A percentile compares a stretch with the other conserved stretches of the same genome.
phyloP scores from a whole-genome alignment of 78 protist species.

The Protostelium mycophagum region DNA sequence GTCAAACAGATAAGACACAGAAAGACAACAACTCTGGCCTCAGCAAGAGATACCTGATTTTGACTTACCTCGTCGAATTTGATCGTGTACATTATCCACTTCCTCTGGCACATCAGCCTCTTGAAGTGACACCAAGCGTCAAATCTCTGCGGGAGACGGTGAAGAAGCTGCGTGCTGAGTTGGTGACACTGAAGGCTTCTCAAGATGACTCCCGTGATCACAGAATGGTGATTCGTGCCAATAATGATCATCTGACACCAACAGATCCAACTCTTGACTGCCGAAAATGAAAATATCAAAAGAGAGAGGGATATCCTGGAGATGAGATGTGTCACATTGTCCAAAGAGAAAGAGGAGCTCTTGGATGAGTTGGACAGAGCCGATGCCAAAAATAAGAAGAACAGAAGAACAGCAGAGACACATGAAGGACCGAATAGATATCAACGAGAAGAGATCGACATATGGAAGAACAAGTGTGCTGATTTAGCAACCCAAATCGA shows the following conservation, averaged over 20 bases:
- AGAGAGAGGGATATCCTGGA: neutral
- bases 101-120: slow-evolving; percentile 5
- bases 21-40: neutral
- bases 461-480: neutral
- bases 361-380: neutral
- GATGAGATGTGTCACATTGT: neutral
- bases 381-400: neutral
- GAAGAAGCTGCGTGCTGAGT: slow-evolving; percentile 13
- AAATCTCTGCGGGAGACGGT: neutral
- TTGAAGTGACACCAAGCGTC: neutral
- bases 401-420: neutral
- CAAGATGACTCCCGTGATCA: neutral
- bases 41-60: slow-evolving; percentile 37
- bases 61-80: slow-evolving; percentile 14
- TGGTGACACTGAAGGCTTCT: neutral
- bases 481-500: neutral
- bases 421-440: too few species aligned
- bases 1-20: neutral
- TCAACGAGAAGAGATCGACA: neutral
- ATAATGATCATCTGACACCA: neutral
- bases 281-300: neutral
- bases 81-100: slow-evolving; percentile 42
- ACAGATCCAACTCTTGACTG: neutral
- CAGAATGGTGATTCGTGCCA: neutral
- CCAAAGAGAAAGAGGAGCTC: neutral